Evolutionary conservation across 768 basidiomycete species (phyloP).

Genomic region (Lactarius sanguifluus): DNA sequence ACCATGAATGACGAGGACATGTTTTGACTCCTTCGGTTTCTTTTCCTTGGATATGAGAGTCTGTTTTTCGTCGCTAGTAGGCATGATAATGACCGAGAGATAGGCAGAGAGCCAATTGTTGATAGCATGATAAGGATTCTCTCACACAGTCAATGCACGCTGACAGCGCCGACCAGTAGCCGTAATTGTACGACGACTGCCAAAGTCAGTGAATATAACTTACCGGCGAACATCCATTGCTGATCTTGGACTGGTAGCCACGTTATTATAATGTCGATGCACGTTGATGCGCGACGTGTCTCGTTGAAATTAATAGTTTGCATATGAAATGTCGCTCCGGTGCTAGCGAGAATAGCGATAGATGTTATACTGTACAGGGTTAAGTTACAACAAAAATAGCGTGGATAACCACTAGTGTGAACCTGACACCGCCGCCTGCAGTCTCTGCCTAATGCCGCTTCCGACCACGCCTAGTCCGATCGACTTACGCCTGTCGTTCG

Average conservation of each 20-base stretch:
- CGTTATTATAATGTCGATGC: neutral
- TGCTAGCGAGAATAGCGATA: neutral
- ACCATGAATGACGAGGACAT: constrained; percentile 71
- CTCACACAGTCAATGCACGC: neutral
- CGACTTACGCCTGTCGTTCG: constrained; percentile 10
- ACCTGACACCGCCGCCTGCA: constrained; percentile 24
- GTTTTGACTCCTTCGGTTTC: constrained; percentile 26
- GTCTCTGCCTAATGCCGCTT: constrained; percentile 20
- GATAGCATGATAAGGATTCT: neutral
- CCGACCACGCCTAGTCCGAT: constrained; percentile 19
- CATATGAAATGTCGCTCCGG: too few species aligned
- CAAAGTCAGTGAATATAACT: neutral
- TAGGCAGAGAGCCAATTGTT: neutral
- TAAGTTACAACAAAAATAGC: neutral
- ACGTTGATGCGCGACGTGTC: too few species aligned
- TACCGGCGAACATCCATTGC: neutral
- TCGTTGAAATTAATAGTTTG: too few species aligned
- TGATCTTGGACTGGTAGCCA: neutral
- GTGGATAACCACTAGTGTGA: constrained; percentile 5
- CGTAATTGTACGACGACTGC: neutral
- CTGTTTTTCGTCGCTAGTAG: constrained; percentile 27
- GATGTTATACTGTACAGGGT: constrained; percentile 2
- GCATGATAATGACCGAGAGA: constrained; percentile 7
- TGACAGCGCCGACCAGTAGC: neutral
- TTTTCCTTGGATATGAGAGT: constrained; percentile 21